Percentiles rank a stretch among this genome's conserved stretches.
phyloP scores from a whole-genome alignment of 306 rosid species.

The Heteromeles arbutifolia region DNA sequence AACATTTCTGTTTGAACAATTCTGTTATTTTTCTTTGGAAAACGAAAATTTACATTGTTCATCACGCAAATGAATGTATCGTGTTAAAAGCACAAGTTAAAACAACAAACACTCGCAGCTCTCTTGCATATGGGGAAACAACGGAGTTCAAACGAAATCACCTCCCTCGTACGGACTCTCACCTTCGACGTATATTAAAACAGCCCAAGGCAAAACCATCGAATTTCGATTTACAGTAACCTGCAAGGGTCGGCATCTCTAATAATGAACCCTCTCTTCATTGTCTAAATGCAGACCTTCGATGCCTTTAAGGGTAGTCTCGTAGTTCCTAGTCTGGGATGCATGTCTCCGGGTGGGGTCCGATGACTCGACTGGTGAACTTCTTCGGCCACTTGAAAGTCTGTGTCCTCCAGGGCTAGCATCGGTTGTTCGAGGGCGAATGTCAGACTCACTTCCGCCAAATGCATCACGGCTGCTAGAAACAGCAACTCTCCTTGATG shows the following conservation, averaged over 20 bases:
- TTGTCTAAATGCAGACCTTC: constrained; percentile 74
- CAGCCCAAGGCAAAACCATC: constrained; percentile 33
- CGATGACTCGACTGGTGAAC: constrained; percentile 57
- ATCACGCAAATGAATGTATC: constrained; percentile 6
- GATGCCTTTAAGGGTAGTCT: constrained; percentile 67
- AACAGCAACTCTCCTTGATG: constrained; percentile 77
- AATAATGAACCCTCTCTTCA: constrained; percentile 63
- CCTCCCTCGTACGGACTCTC: neutral
- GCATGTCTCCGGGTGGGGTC: constrained; percentile 60
- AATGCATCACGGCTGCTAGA: constrained; percentile 74
- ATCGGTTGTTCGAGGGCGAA: constrained; percentile 54
- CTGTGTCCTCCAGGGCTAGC: constrained; percentile 71
- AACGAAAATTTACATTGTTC: constrained; percentile 6
- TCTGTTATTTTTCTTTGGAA: constrained; percentile 1
- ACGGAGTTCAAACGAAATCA: constrained; percentile 6
- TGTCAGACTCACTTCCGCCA: constrained; percentile 63
- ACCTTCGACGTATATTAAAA: neutral
- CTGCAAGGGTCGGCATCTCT: constrained; percentile 14
- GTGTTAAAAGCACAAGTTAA: constrained; percentile 14
- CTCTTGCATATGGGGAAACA: constrained; percentile 2
- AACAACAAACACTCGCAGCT: constrained; percentile 7
- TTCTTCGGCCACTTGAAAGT: constrained; percentile 61
- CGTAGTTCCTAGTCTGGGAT: constrained; percentile 61
- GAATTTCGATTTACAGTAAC: constrained; percentile 30
- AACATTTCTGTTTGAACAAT: neutral